Evolutionary conservation across 139 green algal species (phyloP), one percentile per base, ranked within the genome.

Genomic region (Edaphochlamys debaryana): DNA sequence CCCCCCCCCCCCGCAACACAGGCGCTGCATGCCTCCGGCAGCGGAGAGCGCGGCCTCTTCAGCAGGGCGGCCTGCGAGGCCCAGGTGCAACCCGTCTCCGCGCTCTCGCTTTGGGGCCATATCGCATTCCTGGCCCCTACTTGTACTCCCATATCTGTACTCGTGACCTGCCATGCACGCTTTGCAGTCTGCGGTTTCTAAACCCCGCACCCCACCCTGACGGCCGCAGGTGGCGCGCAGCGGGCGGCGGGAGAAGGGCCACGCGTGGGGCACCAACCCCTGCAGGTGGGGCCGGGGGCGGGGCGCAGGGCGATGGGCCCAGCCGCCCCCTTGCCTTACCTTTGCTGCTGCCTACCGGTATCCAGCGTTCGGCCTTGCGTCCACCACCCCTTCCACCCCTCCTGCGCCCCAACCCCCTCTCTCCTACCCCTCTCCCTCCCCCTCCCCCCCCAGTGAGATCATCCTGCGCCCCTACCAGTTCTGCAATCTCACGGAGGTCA

Each of bases 401-500:
- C 50, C 50, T 20, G 17, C 20, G 17, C 50, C 17, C 50, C 50
- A 58, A 58, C 11, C 40, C 34, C 37, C 20, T 60, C 27, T 19
- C 72, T 17, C 48, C 4, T 48, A 15, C n/a, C 52, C 27, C 69
- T 29, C 45, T 4, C 5, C 20, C 56, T 3, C 27, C 34, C 41
- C 32, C 6, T 32, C 4, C 17, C 6, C 50, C 17, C 40, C 37
- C 69, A 85, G 77, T 45, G 87, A 90, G 82, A 90, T 90, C 78
- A 87, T 90, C 41, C 83, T 90, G 70, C 78, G 87, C 27, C 87
- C 87, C 36, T 86, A 88, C 70, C 87, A 90, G 82, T 88, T 90
- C 71, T 90, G 87, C 82, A 90, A 90, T 79, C 87, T 90, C 17
- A 89, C 87, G 0, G 87, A 90, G 83, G 87, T 90, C 42, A 77